Evolutionary conservation across 2,329 filamentous ascomycete genomes (phyloP), one percentile per base, ranked within the genome.

Genomic region (Cladosporium cucumerinum): DNA sequence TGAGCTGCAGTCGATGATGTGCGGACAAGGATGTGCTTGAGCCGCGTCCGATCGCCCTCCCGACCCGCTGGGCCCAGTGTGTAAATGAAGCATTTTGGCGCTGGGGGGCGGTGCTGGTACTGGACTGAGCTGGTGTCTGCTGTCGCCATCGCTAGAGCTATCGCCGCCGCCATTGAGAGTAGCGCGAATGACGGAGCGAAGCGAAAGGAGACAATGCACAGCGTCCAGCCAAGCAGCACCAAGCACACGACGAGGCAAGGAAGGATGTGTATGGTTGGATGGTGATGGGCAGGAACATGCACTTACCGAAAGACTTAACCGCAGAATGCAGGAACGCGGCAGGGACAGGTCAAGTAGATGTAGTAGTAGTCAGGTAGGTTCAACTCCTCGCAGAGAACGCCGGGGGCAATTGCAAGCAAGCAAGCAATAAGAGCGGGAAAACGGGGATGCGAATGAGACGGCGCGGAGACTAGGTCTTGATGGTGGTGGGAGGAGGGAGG

Each of bases 271-370:
- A 30, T 8, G 21, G 23, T 8, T n/a, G 7, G 14, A 14, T 39
- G 34, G 7, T n/a, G 36, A n/a, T 43, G 36, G 36, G 36, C 36
- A 10, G 32, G 32, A 11, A 26, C 34, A 51, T 28, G 28, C n/a
- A 61, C 60, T 39, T 43, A 62, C 60, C 60, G 49, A 54, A 62
- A 62, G 60, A 55, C 60, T 49, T 51, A 54, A 54, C 46, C 59
- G 48, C 59, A 36, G 48, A 54, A 61, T 61, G 59, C 59, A 61
- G 59, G 48, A 61, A 61, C 59, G 59, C 59, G 59, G 59, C 59
- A 61, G 59, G 58, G 46, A 61, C 58, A 61, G 46, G 39, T 49
- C 58, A 61, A 32, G 39, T 49, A 28, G 28, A 32, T 5, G 49
- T 30, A 52, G 49, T 16, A 34, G 25, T n/a, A 18, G 26, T n/a